Evolutionary conservation across 2,329 filamentous ascomycete genomes (phyloP).

Genomic region (Simplicillium aogashimaense): DNA sequence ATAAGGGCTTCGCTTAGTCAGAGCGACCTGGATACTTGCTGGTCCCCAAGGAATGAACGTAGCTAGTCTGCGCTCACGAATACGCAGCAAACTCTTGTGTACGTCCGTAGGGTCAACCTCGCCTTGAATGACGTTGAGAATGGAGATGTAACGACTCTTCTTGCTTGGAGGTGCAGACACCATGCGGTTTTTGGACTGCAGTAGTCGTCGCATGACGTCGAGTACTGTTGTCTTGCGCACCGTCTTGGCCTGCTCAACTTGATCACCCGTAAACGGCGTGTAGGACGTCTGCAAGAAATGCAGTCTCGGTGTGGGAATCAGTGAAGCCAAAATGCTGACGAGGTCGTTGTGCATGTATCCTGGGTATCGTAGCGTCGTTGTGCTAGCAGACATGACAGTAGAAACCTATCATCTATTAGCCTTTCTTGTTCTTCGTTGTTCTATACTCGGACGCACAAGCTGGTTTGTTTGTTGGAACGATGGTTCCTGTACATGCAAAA

Average conservation of each 20-base stretch:
- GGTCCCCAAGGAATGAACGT: constrained; percentile 99
- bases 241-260: constrained; percentile 93
- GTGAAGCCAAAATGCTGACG: constrained; percentile 87
- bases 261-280: constrained; percentile 93
- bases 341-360: constrained; percentile 99
- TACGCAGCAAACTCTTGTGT: constrained; percentile 93
- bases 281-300: constrained; percentile 99
- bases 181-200: constrained; percentile 99
- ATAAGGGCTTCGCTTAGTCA: constrained; percentile 95
- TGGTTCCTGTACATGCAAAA: constrained; percentile 88
- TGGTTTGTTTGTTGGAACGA: constrained; percentile 98
- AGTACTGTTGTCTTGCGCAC: constrained; percentile 96
- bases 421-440: constrained; percentile 4
- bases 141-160: constrained; percentile 98
- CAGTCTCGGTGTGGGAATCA: constrained; percentile 92
- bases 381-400: constrained; percentile 97
- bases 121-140: constrained; percentile 97
- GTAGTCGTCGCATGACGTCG: constrained; percentile 89
- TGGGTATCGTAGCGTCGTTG: constrained; percentile 90
- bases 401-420: constrained; percentile 47
- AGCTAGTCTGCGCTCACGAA: constrained; percentile 84
- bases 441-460: constrained; percentile 43
- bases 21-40: constrained; percentile 90
- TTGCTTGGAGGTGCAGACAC: constrained; percentile 92
- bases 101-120: constrained; percentile 97